Evolutionary conservation across 2,329 filamentous ascomycete genomes (phyloP), one percentile per base, ranked within the genome.

Genomic region (Microsporum canis): DNA sequence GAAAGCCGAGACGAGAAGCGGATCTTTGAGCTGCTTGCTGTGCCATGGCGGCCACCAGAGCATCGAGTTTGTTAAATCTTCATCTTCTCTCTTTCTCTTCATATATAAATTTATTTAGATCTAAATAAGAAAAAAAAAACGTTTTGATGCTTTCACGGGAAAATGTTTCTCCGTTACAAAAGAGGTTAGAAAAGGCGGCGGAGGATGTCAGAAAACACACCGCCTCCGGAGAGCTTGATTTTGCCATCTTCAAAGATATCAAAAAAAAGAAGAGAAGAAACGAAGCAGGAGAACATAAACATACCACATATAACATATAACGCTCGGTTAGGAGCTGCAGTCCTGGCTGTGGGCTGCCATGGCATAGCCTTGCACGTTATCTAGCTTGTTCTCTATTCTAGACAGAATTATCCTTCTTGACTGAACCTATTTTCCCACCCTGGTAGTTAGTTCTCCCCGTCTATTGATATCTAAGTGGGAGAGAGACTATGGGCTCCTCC

Each of bases 21-120:
- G 70, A 96, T 96, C 41, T 96, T 96, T 72, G 85, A 88, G 74
- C 77, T 86, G 7, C 73, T 96, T 60, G 88, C 87, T 0, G 89
- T 96, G n/a, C 84, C 87, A 47, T 96, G 89, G 88, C 82, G 90
- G 67, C 84, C 86, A 68, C 88, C 89, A 6, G 79, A 85, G 69
- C 84, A 94, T 71, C 79, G 89, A 62, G 88, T 88, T 76, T 91
- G 88, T 70, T 90, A 71, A 49, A 14, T 34, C 29, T 5, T n/a
- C 17, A 10, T 53, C 49, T n/a, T n/a, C 12, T 33, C 14, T 12
- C 31, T 17, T 53, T 31, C 12, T 53, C 49, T 33, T 33, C 8
- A 0, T 53, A 27, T 53, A 33, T n/a, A n/a, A 8, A 34, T 10
- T 53, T 33, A 14, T 27, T 14, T 33, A 10, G 33, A 33, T 34